Base-by-base conservation (phyloP, 1,139 yeast species). In the Pichia sp. region DNA sequence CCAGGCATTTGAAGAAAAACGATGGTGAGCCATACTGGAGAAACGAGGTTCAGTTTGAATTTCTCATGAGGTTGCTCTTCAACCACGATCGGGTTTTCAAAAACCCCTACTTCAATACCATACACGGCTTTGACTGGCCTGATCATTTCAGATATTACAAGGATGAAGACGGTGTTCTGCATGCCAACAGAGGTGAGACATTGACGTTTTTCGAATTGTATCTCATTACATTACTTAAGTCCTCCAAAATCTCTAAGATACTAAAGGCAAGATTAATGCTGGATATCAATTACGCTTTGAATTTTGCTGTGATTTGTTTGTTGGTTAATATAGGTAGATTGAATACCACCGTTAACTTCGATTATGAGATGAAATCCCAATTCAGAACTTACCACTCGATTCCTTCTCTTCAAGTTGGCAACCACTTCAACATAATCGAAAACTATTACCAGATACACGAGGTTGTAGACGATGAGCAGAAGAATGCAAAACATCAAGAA, bases 21-120 rank as follows among this genome's bases (percentile, higher is more conserved):
- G 98, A 93, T 66, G 97, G 98, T 4, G 96, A 88, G 64, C 96
- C 96, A 17, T 83, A 92, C 59, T 87, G 95, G 87, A 77, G 98
- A 51, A 80, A 75, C 58, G 98, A 93, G 65, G 85, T 93, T 55
- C 97, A 92, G 67, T 88, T 85, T 68, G 93, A 87, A 62, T 88
- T 92, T 63, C 73, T 93, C 55, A 75, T 76, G 50, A 74, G 76
- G 31, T 70, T 93, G 20, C 87, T 93, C 64, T 77, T 79, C 63
- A 85, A 91, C 65, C 74, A 78, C 29, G 72, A 78, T 43, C 73
- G 78, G 48, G 90, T 87, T 6, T 93, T 93, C 71, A 83, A 85
- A 20, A 89, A 89, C 65, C 76, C 79, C 16, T 78, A 71, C 63
- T 59, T 48, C 40, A 59, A 54, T 27, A 50, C 61, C 2, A 51